phyloP scores from a whole-genome alignment of 2,329 filamentous ascomycete genomes.

The Trichoderma harzianum region DNA sequence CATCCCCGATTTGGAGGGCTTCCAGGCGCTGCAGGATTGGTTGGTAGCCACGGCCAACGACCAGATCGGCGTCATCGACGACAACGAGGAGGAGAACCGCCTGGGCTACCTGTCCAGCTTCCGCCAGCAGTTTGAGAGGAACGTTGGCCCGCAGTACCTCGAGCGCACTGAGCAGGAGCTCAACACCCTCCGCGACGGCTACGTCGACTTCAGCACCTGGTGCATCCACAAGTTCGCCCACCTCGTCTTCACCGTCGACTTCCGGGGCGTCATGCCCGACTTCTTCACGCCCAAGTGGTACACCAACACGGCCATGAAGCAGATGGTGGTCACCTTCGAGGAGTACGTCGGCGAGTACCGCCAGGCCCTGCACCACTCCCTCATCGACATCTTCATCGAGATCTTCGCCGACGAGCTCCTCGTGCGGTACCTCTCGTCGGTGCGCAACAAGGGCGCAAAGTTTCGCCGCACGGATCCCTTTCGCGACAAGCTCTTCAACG shows the following conservation, averaged over 20 bases:
- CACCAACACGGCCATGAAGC: slow-evolving; percentile 77
- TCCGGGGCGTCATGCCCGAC: slow-evolving; percentile 74
- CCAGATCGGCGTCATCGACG: slow-evolving; percentile 97
- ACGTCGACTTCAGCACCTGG: slow-evolving; percentile 91
- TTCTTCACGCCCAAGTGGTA: slow-evolving; percentile 96
- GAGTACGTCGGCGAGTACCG: slow-evolving; percentile 91
- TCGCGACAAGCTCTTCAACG: slow-evolving; percentile 89
- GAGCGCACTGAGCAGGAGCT: slow-evolving; percentile 71
- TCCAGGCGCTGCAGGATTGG: slow-evolving; percentile 89
- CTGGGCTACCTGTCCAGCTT: slow-evolving; percentile 84
- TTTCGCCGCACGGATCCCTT: slow-evolving; percentile 85
- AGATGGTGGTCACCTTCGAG: slow-evolving; percentile 91
- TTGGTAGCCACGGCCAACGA: slow-evolving; percentile 96
- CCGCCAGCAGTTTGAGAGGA: slow-evolving; percentile 74
- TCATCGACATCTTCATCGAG: slow-evolving; percentile 88
- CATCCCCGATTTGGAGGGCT: slow-evolving; percentile 57
- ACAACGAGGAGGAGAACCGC: slow-evolving; percentile 72
- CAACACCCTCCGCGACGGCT: slow-evolving; percentile 76
- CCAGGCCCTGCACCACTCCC: slow-evolving; percentile 76
- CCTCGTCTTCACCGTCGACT: slow-evolving; percentile 88
- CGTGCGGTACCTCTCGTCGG: slow-evolving; percentile 74
- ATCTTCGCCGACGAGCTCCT: slow-evolving; percentile 91
- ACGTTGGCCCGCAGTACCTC: slow-evolving; percentile 78
- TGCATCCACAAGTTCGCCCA: slow-evolving; percentile 84
- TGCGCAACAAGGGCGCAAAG: slow-evolving; percentile 86